Conservation (phyloP, 2,329 filamentous ascomycete species). For the Atkinsonella hypoxylon region DNA sequence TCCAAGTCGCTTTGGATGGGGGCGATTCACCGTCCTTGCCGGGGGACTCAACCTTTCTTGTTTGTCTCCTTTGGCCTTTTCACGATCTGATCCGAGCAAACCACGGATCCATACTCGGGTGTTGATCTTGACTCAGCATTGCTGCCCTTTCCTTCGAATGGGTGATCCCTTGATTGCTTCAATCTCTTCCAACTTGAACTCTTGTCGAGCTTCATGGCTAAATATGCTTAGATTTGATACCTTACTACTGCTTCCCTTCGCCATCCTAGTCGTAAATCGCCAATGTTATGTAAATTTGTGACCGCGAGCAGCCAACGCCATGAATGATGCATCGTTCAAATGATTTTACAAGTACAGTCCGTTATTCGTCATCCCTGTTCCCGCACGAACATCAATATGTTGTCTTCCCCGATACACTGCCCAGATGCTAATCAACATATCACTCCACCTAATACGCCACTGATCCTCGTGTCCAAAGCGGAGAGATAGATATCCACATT, state of each 20-base stretch:
- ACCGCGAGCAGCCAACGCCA: constrained; percentile 1
- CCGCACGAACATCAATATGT: constrained; percentile 6
- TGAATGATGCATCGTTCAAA: constrained; percentile 6
- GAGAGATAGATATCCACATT: constrained; percentile 1
- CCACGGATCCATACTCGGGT: background rate
- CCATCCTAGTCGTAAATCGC: constrained; percentile 5
- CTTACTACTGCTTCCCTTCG: background rate
- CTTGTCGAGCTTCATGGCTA: constrained; percentile 9
- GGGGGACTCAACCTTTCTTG: background rate
- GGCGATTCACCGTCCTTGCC: background rate
- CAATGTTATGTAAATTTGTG: background rate
- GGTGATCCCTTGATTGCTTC: background rate
- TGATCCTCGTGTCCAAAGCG: constrained; percentile 5
- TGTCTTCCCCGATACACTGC: constrained; percentile 6
- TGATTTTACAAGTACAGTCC: constrained; percentile 8
- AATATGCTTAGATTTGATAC: constrained; percentile 7
- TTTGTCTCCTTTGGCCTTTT: background rate
- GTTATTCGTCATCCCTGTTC: constrained; percentile 3
- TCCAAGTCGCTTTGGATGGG: background rate
- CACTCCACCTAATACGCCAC: constrained; percentile 8
- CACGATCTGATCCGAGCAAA: background rate
- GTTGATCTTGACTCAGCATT: background rate
- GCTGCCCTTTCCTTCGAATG: background rate
- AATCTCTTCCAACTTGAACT: background rate
- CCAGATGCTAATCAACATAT: constrained; percentile 6